Conservation (phyloP, 169 alveolate genomes). For the Cryptosporidium ryanae region DNA sequence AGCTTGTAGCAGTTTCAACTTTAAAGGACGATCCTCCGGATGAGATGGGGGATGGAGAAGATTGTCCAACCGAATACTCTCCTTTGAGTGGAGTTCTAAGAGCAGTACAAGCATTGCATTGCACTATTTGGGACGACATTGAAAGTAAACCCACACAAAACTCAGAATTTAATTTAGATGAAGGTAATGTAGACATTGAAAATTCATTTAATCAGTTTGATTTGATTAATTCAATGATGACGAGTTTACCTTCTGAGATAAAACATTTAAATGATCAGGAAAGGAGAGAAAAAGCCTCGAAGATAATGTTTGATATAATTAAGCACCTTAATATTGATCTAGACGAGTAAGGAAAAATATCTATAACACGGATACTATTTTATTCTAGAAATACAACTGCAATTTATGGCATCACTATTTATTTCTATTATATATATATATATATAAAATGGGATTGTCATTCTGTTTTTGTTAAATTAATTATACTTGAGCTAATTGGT, state of each 20-base stretch:
- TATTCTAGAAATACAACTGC: too few relatives aligned
- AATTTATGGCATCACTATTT: not conserved
- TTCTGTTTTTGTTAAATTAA: too few relatives aligned
- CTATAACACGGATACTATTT: too few relatives aligned
- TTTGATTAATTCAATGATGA: slow-evolving; percentile 3
- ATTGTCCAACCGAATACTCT: not conserved
- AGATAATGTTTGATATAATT: slow-evolving; percentile 18
- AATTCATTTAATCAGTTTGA: slow-evolving; percentile 25
- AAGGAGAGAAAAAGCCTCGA: slow-evolving; percentile 53
- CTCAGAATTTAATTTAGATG: not conserved
- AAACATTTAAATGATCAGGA: slow-evolving; percentile 43
- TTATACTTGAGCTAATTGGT: too few relatives aligned
- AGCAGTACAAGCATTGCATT: slow-evolving; percentile 29
- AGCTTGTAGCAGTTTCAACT: not conserved
- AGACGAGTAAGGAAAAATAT: not conserved
- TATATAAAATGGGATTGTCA: not conserved
- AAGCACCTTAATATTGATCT: slow-evolving; percentile 23
- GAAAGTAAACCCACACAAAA: not conserved
- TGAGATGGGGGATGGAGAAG: too few relatives aligned
- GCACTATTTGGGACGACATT: slow-evolving; percentile 45
- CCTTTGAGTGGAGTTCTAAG: slow-evolving; percentile 9
- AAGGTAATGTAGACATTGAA: not conserved
- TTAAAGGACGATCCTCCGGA: not conserved
- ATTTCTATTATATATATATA: not conserved
- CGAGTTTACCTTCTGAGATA: not conserved